Conservation (phyloP, 2,329 filamentous ascomycete species). For the Aspergillus pseudonomiae region DNA sequence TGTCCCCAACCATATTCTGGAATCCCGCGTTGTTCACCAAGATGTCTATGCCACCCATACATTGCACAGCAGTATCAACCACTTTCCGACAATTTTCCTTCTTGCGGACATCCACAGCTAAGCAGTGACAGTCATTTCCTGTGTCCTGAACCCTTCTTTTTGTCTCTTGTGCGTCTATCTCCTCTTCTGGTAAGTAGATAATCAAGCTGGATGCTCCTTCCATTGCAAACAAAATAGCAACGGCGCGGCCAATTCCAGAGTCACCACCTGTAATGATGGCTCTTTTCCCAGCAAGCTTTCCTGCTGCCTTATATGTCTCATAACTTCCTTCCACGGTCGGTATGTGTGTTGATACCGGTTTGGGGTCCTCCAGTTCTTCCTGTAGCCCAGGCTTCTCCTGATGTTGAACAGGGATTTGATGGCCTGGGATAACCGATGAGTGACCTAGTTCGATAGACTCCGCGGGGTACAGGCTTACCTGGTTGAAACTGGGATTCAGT, state of each 20-base stretch:
- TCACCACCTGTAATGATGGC: conserved; percentile 82
- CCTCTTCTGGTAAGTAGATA: conserved; percentile 73
- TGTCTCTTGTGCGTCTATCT: conserved; percentile 75
- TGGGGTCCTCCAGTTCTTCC: conserved; percentile 57
- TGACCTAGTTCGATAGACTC: not conserved
- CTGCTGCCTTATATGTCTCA: conserved; percentile 72
- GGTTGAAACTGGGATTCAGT: conserved; percentile 38
- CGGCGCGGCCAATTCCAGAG: conserved; percentile 75
- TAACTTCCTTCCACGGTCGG: conserved; percentile 69
- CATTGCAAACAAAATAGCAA: conserved; percentile 76
- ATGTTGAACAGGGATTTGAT: conserved; percentile 55
- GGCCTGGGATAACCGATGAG: conserved; percentile 39
- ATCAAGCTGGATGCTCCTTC: conserved; percentile 77
- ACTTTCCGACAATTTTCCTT: conserved; percentile 70
- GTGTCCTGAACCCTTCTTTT: conserved; percentile 67
- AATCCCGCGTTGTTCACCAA: conserved; percentile 69
- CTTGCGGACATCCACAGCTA: conserved; percentile 66
- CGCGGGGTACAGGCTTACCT: conserved; percentile 31
- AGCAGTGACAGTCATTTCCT: conserved; percentile 66
- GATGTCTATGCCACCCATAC: conserved; percentile 72
- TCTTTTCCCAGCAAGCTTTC: conserved; percentile 74
- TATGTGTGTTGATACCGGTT: conserved; percentile 65
- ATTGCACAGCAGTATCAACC: conserved; percentile 66
- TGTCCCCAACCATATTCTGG: conserved; percentile 73
- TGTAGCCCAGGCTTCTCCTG: conserved; percentile 59